Evolutionary conservation across 176 grass and related monocot genomes (phyloP).

Genomic region (Elaeis guineensis): DNA sequence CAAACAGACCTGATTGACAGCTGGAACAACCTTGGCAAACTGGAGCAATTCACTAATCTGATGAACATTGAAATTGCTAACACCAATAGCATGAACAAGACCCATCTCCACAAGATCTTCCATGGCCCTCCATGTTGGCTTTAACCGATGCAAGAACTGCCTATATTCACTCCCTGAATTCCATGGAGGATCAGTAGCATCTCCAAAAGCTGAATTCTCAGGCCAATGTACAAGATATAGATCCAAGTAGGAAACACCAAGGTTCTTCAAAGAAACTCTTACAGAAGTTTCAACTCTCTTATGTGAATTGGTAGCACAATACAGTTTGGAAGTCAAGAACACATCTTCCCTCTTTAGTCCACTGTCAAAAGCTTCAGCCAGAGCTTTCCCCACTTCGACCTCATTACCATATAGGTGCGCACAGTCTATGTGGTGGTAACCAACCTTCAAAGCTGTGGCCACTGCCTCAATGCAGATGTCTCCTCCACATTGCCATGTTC

Average conservation of each 20-base stretch:
- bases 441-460: slow-evolving; percentile 24
- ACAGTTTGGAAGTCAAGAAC: slow-evolving; percentile 39
- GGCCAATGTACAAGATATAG: slow-evolving; percentile 43
- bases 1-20: slow-evolving; percentile 35
- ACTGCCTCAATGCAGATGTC: slow-evolving; percentile 34
- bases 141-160: slow-evolving; percentile 32
- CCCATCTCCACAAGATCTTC: slow-evolving; percentile 23
- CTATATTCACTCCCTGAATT: slow-evolving; percentile 25
- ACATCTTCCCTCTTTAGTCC: slow-evolving; percentile 32
- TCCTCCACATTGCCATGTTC: slow-evolving; percentile 36
- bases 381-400: slow-evolving; percentile 27
- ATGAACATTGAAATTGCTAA: slow-evolving; percentile 41
- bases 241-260: slow-evolving; percentile 35
- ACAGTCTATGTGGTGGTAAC: slow-evolving; percentile 36
- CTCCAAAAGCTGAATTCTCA: slow-evolving; percentile 29
- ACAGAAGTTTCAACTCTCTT: slow-evolving; percentile 37
- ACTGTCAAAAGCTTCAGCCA: slow-evolving; percentile 18
- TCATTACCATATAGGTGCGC: slow-evolving; percentile 42
- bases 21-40: slow-evolving; percentile 36
- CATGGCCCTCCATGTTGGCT: slow-evolving; percentile 36
- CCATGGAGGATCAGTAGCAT: slow-evolving; percentile 33
- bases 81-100: slow-evolving; percentile 31
- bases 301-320: slow-evolving; percentile 29
- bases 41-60: slow-evolving; percentile 34
- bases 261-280: slow-evolving; percentile 32